Conservation (phyloP, 1,139 yeast genomes). For the Hyphopichia fennica region DNA sequence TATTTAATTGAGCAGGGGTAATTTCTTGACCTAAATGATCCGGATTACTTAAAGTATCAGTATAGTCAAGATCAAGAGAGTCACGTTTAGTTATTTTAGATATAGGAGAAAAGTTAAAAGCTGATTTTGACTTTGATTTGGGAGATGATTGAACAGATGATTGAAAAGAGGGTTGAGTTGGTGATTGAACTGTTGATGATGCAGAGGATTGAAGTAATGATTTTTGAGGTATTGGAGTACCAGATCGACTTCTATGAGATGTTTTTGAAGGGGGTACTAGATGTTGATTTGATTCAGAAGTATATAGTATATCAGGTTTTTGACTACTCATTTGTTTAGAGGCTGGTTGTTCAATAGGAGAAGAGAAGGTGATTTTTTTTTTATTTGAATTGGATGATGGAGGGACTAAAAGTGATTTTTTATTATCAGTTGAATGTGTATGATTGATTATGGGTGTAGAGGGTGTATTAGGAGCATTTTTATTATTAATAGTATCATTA, state of each 20-base stretch:
- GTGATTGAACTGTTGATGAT: too few relatives aligned
- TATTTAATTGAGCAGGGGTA: slow-evolving; percentile 39
- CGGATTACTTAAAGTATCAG: slow-evolving; percentile 18
- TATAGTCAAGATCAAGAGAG: neutral
- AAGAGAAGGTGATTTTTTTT: neutral
- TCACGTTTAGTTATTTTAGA: slow-evolving; percentile 2
- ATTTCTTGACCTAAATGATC: slow-evolving; percentile 33
- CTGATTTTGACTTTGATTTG: slow-evolving; percentile 1
- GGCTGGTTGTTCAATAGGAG: neutral
- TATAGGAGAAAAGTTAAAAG: slow-evolving; percentile 4
- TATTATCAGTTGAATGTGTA: neutral
- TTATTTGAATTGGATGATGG: neutral
- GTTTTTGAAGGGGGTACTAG: neutral
- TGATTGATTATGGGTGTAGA: neutral
- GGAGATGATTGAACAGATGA: neutral
- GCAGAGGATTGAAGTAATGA: neutral
- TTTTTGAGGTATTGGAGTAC: neutral
- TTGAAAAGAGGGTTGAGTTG: too few relatives aligned
- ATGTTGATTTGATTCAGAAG: neutral
- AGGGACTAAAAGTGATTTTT: neutral
- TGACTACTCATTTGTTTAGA: neutral
- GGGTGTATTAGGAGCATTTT: neutral
- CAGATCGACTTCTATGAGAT: neutral
- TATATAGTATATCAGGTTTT: neutral
- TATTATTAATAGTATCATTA: too few relatives aligned